A percentile compares a stretch with the other conserved stretches of the same genome.
Conservation (phyloP, 768 basidiomycete genomes). For the Xerocomus brunneocitrinus region DNA sequence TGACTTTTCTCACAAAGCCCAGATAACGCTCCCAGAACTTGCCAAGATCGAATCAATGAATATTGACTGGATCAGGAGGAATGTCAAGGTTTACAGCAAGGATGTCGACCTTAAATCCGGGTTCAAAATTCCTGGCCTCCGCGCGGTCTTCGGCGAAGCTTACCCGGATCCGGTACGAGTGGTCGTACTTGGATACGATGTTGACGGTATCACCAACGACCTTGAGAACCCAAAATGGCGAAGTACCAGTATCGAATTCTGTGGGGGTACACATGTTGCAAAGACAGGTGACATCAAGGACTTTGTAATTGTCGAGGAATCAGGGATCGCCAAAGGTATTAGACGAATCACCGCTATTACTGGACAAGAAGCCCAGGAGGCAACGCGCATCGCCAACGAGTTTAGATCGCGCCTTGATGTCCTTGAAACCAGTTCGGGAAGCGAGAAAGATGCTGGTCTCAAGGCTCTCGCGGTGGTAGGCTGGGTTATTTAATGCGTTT, state of each 20-base stretch:
- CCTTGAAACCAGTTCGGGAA: slow-evolving; percentile 58
- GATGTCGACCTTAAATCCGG: slow-evolving; percentile 77
- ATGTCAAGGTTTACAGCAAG: slow-evolving; percentile 85
- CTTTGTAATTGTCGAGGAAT: slow-evolving; percentile 92
- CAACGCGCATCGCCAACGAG: slow-evolving; percentile 59
- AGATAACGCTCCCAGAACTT: slow-evolving; percentile 73
- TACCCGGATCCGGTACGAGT: slow-evolving; percentile 98
- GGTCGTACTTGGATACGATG: slow-evolving; percentile 82
- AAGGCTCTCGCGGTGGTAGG: slow-evolving; percentile 76
- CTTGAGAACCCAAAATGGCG: slow-evolving; percentile 90
- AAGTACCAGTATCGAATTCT: slow-evolving; percentile 90
- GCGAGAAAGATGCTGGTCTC: slow-evolving; percentile 82
- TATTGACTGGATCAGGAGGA: slow-evolving; percentile 84
- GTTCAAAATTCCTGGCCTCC: slow-evolving; percentile 84
- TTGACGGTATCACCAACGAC: slow-evolving; percentile 83
- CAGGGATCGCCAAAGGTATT: slow-evolving; percentile 97
- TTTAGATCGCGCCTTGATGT: slow-evolving; percentile 59
- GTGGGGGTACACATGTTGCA: slow-evolving; percentile 98
- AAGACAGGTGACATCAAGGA: slow-evolving; percentile 97
- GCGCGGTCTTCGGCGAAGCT: slow-evolving; percentile 96
- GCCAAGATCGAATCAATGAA: slow-evolving; percentile 78
- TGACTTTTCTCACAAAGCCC: slow-evolving; percentile 96
- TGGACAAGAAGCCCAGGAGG: slow-evolving; percentile 87
- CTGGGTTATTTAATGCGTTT: slow-evolving; percentile 7
- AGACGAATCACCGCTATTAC: slow-evolving; percentile 93